Evolutionary conservation across 1,139 yeast genomes (phyloP).

Genomic region (Candida pseudoviswanathii): DNA sequence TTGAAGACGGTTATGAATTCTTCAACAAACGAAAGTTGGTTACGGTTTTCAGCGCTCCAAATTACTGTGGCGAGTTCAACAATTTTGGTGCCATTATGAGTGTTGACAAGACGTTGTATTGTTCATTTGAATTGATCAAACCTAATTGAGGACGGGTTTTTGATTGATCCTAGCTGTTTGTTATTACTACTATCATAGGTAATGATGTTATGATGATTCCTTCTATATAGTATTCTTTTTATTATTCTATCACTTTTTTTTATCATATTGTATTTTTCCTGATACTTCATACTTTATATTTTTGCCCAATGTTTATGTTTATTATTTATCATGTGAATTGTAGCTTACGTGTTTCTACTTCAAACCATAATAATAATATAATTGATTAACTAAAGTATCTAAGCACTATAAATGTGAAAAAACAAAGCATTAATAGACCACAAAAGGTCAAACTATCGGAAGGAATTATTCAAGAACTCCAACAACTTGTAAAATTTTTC

Average conservation of each 20-base stretch:
- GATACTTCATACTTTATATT: not conserved
- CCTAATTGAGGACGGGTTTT: constrained; percentile 37
- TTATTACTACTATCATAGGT: constrained; percentile 2
- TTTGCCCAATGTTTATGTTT: not conserved
- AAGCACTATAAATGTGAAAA: too few relatives aligned
- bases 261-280: not conserved
- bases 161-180: not conserved
- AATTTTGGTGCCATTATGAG: constrained; percentile 93
- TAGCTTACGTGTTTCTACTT: too few relatives aligned
- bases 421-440: too few relatives aligned
- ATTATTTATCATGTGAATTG: too few relatives aligned
- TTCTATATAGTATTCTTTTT: not conserved
- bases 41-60: constrained; percentile 95
- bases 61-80: constrained; percentile 94
- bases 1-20: constrained; percentile 97
- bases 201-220: constrained; percentile 1
- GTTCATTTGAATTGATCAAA: constrained; percentile 81
- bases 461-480: too few relatives aligned
- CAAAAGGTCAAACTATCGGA: too few relatives aligned
- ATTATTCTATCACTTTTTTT: not conserved
- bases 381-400: too few relatives aligned
- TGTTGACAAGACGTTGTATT: constrained; percentile 72
- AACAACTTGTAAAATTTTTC: too few relatives aligned
- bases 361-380: too few relatives aligned
- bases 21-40: constrained; percentile 92